Percentiles rank a stretch among this genome's conserved stretches.
phyloP scores from a whole-genome alignment of 2,329 filamentous ascomycete genomes.

The Sclerotinia minor region DNA sequence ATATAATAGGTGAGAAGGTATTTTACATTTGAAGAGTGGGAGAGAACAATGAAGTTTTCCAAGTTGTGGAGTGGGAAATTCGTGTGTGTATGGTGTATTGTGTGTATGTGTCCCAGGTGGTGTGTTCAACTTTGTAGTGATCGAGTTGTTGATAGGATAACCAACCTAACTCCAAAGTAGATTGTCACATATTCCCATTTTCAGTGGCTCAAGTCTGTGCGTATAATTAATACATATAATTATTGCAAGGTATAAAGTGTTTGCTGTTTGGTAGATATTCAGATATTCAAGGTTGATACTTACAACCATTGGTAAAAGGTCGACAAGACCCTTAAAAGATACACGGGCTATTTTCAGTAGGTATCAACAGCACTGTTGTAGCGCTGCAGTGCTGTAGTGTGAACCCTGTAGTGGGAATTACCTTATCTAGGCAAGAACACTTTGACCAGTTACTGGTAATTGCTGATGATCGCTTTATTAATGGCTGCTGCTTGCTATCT shows the following conservation, averaged over 20 bases:
- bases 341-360: too few relatives aligned
- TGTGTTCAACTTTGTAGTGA: too few relatives aligned
- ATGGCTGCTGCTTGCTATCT: neutral
- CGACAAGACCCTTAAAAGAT: neutral
- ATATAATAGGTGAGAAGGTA: conserved; percentile 6
- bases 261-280: too few relatives aligned
- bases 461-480: neutral
- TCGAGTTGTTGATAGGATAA: neutral
- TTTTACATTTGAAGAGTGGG: conserved; percentile 16
- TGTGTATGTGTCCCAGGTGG: too few relatives aligned
- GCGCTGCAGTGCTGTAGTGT: too few relatives aligned
- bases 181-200: neutral
- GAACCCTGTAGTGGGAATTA: too few relatives aligned
- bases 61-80: neutral
- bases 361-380: too few relatives aligned
- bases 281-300: too few relatives aligned
- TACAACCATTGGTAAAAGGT: neutral
- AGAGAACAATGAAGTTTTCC: neutral
- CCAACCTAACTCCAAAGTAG: neutral
- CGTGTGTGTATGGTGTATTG: neutral
- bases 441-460: conserved; percentile 3
- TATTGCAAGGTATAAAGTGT: too few relatives aligned
- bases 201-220: conserved; percentile 13
- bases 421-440: neutral
- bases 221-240: too few relatives aligned